Evolutionary conservation across 768 basidiomycete genomes (phyloP), one percentile per base, ranked within the genome.

Genomic region (Kwoniella newhampshirensis): DNA sequence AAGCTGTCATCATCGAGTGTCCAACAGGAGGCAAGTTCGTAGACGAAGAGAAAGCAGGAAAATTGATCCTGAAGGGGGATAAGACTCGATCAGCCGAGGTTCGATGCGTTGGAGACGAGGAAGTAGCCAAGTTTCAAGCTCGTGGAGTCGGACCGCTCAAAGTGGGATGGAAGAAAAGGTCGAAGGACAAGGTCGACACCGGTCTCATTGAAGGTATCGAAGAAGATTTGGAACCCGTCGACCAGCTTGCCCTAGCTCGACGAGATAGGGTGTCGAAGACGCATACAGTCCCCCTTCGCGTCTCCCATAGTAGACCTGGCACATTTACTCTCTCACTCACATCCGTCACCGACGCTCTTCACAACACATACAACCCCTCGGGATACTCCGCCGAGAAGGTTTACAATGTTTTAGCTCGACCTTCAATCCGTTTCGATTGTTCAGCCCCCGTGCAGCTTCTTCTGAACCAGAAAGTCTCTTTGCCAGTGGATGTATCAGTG

Each of bases 1-100:
- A 87, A 57, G 81, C 90, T 28, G 81, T 83, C 0, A 79, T 94
- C 41, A 88, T 86, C 12, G 88, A 91, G 18, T 96, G 92, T 70
- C 92, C 92, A 5, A 80, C 78, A 4, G 89, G 86, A 3, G 82
- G 74, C 1, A 23, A 82, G 63, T 92, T 91, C 68, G 66, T 78
- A 0, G 73, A 75, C 1, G 78, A 78, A 21, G 71, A 76, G 17
- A 76, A 81, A 25, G 44, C 53, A 76, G 81, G 48, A 78, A 81
- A 54, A 69, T 77, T 47, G 55, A 36, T 67, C 70, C 64, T 56
- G 75, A 93, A 90, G 74, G 82, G 82, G 23, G 88, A 88, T 11
- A 73, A 74, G 25, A 43, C 56, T 7, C 84, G 85, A 54, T 81
- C 86, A 4, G 53, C 78, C 7, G 68, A 73, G 41, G 46, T 73